A percentile compares a stretch with the other conserved stretches of the same genome.
These are phyloP conservation scores for Colletotrichum eleusines DNA, from an alignment of 2,329 filamentous ascomycete genomes.

Conservation along the genomic window DNA sequence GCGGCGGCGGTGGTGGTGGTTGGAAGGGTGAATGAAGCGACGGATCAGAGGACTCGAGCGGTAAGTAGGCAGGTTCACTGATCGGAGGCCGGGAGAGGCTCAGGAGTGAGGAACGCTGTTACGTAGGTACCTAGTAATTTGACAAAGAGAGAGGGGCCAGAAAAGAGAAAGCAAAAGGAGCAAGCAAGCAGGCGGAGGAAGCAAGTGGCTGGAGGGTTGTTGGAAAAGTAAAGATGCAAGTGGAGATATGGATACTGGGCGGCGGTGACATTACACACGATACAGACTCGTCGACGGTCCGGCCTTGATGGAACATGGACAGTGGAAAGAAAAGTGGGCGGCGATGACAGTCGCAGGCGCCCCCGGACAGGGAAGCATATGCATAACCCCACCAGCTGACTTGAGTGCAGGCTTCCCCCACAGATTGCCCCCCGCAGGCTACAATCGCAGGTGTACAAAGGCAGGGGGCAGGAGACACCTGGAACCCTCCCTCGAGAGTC, in stretches of 20 bases:
- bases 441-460: too few species aligned
- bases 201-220: too few species aligned
- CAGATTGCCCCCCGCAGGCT: conserved; percentile 12
- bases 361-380: conserved; percentile 8
- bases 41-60: conserved; percentile 23
- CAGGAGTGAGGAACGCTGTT: neutral
- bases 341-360: conserved; percentile 36
- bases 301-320: conserved; percentile 1
- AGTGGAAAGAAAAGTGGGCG: conserved; percentile 3
- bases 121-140: too few species aligned
- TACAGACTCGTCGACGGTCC: neutral
- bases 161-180: neutral
- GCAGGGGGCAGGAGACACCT: too few species aligned
- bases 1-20: conserved; percentile 15
- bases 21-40: conserved; percentile 29
- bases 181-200: neutral
- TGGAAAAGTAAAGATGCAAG: too few species aligned
- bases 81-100: neutral
- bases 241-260: conserved; percentile 1
- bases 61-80: neutral
- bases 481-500: neutral
- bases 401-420: neutral
- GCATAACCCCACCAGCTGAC: conserved; percentile 6
- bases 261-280: neutral
- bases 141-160: neutral